Evolutionary conservation across 352 stramenopile species (phyloP).

Genomic region (Thalassiosira sp.): DNA sequence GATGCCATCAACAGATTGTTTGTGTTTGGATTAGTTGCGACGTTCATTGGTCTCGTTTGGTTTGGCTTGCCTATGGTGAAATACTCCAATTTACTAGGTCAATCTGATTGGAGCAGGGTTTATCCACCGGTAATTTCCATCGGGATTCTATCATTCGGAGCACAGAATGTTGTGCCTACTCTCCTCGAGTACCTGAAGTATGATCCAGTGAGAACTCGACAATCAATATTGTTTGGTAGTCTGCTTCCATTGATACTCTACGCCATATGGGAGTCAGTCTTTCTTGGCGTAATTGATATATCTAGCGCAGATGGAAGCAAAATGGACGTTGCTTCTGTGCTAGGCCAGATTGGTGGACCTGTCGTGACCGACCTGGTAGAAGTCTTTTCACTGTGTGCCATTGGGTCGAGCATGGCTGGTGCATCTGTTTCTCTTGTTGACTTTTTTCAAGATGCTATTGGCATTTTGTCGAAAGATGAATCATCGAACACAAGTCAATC

Average conservation of each 20-base stretch:
- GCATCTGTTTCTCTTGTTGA: slow-evolving; percentile 61
- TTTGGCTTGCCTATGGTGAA: slow-evolving; percentile 44
- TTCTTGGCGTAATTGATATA: slow-evolving; percentile 60
- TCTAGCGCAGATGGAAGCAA: slow-evolving; percentile 35
- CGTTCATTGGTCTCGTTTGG: slow-evolving; percentile 58
- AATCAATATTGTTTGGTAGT: slow-evolving; percentile 66
- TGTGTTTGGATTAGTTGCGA: slow-evolving; percentile 48
- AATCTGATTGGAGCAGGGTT: slow-evolving; percentile 51
- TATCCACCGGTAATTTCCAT: slow-evolving; percentile 71
- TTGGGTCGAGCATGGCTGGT: slow-evolving; percentile 61
- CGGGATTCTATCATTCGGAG: slow-evolving; percentile 75
- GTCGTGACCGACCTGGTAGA: slow-evolving; percentile 49
- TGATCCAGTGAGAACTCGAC: slow-evolving; percentile 51
- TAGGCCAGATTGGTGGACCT: slow-evolving; percentile 30
- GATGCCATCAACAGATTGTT: slow-evolving; percentile 68
- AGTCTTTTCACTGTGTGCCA: slow-evolving; percentile 58
- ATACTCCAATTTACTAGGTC: slow-evolving; percentile 37
- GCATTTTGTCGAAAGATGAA: slow-evolving; percentile 31
- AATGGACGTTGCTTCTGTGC: slow-evolving; percentile 48
- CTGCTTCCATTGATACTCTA: slow-evolving; percentile 74
- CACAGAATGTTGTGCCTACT: slow-evolving; percentile 81
- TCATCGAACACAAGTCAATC: background rate
- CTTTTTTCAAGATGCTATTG: slow-evolving; percentile 61
- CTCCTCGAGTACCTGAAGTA: slow-evolving; percentile 67
- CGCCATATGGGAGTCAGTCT: slow-evolving; percentile 70